Evolutionary conservation across 805 yeast genomes (phyloP), one percentile per base, ranked within the genome.

Genomic region (Metschnikowia aberdeeniae): DNA sequence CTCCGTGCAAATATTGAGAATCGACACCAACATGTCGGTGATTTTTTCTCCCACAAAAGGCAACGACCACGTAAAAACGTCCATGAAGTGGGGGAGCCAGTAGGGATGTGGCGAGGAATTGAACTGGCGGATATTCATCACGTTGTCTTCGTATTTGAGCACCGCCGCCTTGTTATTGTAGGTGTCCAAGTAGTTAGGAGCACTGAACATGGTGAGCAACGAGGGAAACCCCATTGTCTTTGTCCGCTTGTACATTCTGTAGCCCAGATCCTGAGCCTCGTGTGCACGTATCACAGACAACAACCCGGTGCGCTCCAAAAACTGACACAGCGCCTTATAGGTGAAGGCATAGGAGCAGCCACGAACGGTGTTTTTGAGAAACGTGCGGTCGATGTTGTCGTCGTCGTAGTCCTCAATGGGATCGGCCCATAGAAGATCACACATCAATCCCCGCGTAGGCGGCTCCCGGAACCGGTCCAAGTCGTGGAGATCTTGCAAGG

Each of bases 31-130:
- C 85, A 92, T 90, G 62, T 93, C 98, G 11, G 96, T 87, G 44
- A 90, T 86, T 60, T 93, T 88, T 63, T 92, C 97, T 17, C 97
- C 98, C 20, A 93, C 97, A 70, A 93, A 92, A 6, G 98, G 99
- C 46, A 92, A 72, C 1, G 97, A 87, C 98, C 98, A 93, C 9
- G 96, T 85, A 65, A 92, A 92, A 6, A 92, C 96, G 64, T 93
- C 97, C 95, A 90, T 89, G 58, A 90, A 88, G 63, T 89, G 89
- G 6, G 98, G 98, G 54, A 93, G 73, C 89, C 95, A 89, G 67
- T 93, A 92, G 1, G 99, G 99, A 66, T 92, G 98, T 5, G 96
- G 95, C 26, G 89, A 82, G 58, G 84, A 69, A 65, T 90, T 89
- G 73, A 93, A 92, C 67, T 92, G 98, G 46, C 97, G 79, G 46